Conservation (phyloP, 192 early-diverging fungal species). For the Allomyces arbusculus region DNA sequence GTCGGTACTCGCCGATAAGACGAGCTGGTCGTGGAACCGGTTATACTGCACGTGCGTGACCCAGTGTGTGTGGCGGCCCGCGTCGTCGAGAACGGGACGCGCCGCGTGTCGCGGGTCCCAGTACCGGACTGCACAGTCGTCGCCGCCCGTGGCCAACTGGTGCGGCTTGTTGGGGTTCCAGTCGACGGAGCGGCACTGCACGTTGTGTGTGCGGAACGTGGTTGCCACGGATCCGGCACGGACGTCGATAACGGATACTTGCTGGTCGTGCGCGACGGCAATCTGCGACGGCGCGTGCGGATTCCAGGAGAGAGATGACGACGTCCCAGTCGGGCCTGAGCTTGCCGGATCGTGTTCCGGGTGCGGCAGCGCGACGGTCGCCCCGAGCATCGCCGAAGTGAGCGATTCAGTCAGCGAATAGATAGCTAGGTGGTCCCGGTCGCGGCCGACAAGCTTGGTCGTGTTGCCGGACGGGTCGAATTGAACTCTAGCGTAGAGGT, state of each 20-base stretch:
- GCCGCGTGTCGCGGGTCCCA: conserved; percentile 58
- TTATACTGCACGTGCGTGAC: conserved; percentile 71
- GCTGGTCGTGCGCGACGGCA: background rate
- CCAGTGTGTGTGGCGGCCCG: conserved; percentile 22
- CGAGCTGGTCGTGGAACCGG: conserved; percentile 75
- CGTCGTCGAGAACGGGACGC: conserved; percentile 38
- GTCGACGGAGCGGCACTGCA: conserved; percentile 49
- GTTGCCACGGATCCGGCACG: conserved; percentile 18
- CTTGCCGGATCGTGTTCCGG: no score
- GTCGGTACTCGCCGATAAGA: conserved; percentile 68
- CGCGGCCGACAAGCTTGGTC: background rate
- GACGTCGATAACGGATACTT: background rate
- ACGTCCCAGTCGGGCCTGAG: no score
- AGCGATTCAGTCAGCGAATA: background rate
- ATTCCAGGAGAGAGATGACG: no score
- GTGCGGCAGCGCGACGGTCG: background rate
- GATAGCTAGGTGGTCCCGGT: background rate
- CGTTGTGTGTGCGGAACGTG: conserved; percentile 48
- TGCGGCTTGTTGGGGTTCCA: conserved; percentile 76
- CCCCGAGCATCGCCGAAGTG: background rate
- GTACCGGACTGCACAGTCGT: conserved; percentile 66
- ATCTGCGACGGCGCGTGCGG: background rate
- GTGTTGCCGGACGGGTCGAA: background rate
- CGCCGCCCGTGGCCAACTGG: conserved; percentile 62
- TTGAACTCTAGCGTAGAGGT: background rate